Evolutionary conservation across 1,139 yeast species (phyloP), one percentile per base, ranked within the genome.

Genomic region (Nakaseomyces glabratus): DNA sequence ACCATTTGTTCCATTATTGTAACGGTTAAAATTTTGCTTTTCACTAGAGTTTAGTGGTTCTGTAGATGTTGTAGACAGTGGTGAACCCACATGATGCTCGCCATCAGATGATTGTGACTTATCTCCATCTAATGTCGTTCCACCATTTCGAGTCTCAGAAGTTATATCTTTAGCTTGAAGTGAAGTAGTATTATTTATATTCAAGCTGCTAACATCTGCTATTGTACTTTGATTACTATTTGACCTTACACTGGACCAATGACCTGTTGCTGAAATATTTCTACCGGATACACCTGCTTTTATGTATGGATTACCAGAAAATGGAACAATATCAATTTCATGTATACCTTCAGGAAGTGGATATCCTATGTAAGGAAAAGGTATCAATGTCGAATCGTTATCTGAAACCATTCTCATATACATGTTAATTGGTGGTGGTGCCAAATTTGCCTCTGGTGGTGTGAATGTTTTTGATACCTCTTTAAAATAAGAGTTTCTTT

Each of bases 391-490:
- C 10, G 26, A 30, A 19, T 32, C 34, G 20, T 24, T 32, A 24
- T 32, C 34, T 10, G 13, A 37, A 12, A 49, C 69, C 68, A n/a
- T n/a, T n/a, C n/a, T n/a, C 35, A 61, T 57, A 16, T 63, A 63
- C 42, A 76, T 65, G 46, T 76, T 74, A 20, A 79, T 76, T 3
- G 88, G 88, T 6, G 88, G 85, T 4, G 88, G 88, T 0, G 88
- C 86, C 36, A 77, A 63, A 21, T 67, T 68, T 39, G 76, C 57
- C 17, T 72, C 63, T 19, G 68, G 66, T 9, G 52, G 51, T 6
- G 46, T 44, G 24, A 49, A 54, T 31, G 52, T 44, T 20, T 40
- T 43, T 15, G 41, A 16, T n/a, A n/a, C 45, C 21, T 45, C 49
- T 38, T 49, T 47, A 35, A 24, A 23, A 5, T 30, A 20, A 23